Base-by-base conservation (phyloP, 345 rosid species). In the Gossypium rotundifolium region DNA sequence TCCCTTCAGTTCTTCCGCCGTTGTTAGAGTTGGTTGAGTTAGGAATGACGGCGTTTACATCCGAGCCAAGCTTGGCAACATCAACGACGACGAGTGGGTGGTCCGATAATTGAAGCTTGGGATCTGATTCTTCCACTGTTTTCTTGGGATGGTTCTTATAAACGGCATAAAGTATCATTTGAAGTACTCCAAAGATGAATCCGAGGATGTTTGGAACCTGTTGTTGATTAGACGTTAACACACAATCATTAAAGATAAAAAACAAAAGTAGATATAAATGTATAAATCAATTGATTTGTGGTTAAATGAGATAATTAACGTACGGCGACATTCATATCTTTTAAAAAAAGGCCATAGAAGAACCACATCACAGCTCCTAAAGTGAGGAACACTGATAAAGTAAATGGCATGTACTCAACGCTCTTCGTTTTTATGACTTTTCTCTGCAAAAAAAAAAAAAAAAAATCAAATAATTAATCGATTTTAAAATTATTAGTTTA, bases 341-440 rank as follows among this genome's bases (percentile, higher is more conserved):
- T 83, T 16, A 71, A 77, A 14, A 88, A 83, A 76, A 87, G 85
- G 0, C 99, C 99, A 23, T 93, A 91, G 78, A 87, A 84, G 87
- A 96, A 91, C 99, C 99, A 96, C 85, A 88, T 82, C 66, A 91
- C 87, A 16, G 99, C 98, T 18, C 94, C 87, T 27, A 93, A 57
- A 1, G 99, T 93, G 66, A 96, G 93, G 84, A 87, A 93, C 75
- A 89, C 74, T 3, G 99, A 91, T 29, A 96, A 81, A 40, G 80
- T 60, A 7, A 91, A 85, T 1, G 96, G 96, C 98, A 91, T 91
- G 79, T 55, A 96, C 83, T 93, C 97, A 5, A 83, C 97, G 59
- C 97, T 93, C 76, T 80, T 93, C 8, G 98, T 96, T 75, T 76
- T 82, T 27, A 93, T 85, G 8, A 95, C 96, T 86, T 91, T 91